Evolutionary conservation across 2,329 filamentous ascomycete species (phyloP).

Genomic region (Juglanconis sp.): DNA sequence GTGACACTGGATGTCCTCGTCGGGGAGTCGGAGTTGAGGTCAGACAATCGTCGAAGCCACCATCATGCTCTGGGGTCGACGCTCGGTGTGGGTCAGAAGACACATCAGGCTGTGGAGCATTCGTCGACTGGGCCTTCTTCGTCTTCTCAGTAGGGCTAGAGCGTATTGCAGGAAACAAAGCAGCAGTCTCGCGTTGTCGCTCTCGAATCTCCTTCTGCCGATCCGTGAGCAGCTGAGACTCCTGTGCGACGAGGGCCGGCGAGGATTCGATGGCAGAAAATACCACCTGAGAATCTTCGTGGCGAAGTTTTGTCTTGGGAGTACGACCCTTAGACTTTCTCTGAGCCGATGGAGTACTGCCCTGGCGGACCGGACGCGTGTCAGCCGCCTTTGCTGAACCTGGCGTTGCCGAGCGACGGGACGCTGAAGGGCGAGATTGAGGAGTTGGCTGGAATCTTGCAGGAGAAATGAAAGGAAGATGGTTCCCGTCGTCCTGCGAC

Average conservation of each 20-base stretch:
- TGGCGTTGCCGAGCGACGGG: conserved; percentile 29
- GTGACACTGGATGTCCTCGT: conserved; percentile 47
- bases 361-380: conserved; percentile 24
- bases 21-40: conserved; percentile 60
- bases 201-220: conserved; percentile 75
- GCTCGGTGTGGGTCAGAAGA: conserved; percentile 26
- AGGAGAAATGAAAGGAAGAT: conserved; percentile 25
- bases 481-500: conserved; percentile 44
- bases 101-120: not conserved
- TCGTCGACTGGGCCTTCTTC: conserved; percentile 4
- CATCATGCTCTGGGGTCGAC: conserved; percentile 44
- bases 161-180: conserved; percentile 65
- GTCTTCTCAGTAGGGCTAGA: conserved; percentile 44
- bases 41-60: conserved; percentile 49
- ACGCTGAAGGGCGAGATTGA: conserved; percentile 23
- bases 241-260: conserved; percentile 44
- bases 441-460: conserved; percentile 23
- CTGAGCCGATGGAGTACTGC: conserved; percentile 25
- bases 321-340: conserved; percentile 30
- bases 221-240: conserved; percentile 75
- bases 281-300: conserved; percentile 79
- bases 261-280: conserved; percentile 69
- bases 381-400: conserved; percentile 31
- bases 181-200: conserved; percentile 64
- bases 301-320: conserved; percentile 56